These are phyloP conservation scores for Aspergillus baeticus DNA, from an alignment of 495 filamentous ascomycete species.

Conservation along the genomic window DNA sequence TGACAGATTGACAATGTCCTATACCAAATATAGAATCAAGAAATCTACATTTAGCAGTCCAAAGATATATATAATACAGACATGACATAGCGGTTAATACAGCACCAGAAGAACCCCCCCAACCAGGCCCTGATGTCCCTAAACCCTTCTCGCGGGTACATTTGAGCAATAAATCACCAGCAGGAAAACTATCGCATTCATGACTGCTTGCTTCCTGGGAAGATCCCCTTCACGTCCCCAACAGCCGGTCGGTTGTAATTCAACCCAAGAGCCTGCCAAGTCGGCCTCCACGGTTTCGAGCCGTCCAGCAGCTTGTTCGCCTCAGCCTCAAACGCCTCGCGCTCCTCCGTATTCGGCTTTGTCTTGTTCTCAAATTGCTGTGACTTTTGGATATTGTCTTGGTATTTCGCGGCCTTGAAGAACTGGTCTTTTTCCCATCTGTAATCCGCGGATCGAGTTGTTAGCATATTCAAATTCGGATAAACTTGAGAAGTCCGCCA, in stretches of 20 bases:
- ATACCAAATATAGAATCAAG: neutral
- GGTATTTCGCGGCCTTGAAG: constrained; percentile 36
- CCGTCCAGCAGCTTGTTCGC: constrained; percentile 56
- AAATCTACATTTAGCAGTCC: constrained; percentile 14
- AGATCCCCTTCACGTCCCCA: constrained; percentile 10
- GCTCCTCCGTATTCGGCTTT: constrained; percentile 28
- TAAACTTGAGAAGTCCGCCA: no score
- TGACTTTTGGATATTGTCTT: constrained; percentile 25
- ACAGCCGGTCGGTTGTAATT: constrained; percentile 28
- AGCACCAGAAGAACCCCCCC: neutral
- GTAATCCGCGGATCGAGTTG: constrained; percentile 1
- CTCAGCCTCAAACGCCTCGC: constrained; percentile 44
- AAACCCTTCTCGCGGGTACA: no score
- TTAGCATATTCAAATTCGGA: constrained; percentile 1
- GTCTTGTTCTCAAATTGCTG: constrained; percentile 26
- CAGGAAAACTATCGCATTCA: neutral
- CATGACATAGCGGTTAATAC: constrained; percentile 11
- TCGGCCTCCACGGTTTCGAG: constrained; percentile 40
- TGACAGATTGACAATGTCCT: no score
- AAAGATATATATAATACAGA: constrained; percentile 21
- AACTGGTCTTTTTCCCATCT: constrained; percentile 53
- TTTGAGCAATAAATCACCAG: no score
- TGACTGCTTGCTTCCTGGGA: neutral
- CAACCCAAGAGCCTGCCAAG: constrained; percentile 46
- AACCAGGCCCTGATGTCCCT: neutral